These are phyloP conservation scores for Inga laurina DNA, from an alignment of 306 rosid genomes.

Conservation along the genomic window DNA sequence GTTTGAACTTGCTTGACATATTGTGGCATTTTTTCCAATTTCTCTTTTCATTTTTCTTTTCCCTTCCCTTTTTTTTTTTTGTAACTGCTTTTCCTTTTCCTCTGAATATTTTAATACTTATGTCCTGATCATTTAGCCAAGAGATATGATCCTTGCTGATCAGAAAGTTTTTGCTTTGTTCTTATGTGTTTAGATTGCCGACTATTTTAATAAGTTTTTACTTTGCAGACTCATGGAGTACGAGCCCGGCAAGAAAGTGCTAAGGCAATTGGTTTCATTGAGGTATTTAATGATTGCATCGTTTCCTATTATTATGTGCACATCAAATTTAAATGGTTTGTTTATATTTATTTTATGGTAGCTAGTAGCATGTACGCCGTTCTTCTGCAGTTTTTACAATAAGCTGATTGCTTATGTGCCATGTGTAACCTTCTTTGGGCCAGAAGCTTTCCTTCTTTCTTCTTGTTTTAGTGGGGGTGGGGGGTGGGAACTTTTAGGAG, in stretches of 20 bases:
- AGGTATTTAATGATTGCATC: conserved; percentile 49
- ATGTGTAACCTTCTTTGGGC: not conserved
- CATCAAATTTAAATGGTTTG: conserved; percentile 30
- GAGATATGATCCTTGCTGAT: not conserved
- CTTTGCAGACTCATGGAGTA: conserved; percentile 82
- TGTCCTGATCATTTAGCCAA: not conserved
- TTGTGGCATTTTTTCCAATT: too few species aligned
- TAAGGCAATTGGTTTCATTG: conserved; percentile 67
- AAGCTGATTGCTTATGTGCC: not conserved
- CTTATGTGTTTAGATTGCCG: not conserved
- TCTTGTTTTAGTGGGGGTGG: too few species aligned
- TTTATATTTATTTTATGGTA: not conserved
- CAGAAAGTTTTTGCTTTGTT: too few species aligned
- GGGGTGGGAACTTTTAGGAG: not conserved
- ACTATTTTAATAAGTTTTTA: not conserved
- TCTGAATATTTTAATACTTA: not conserved
- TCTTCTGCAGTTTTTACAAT: not conserved
- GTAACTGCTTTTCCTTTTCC: not conserved
- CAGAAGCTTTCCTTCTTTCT: not conserved
- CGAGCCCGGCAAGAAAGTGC: conserved; percentile 71
- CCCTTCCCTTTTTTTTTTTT: not conserved
- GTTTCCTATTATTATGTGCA: not conserved
- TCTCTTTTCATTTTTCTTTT: not conserved
- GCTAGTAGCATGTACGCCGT: too few species aligned
- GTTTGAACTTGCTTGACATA: not conserved